Evolutionary conservation across 768 basidiomycete species (phyloP).

Genomic region (Hypholoma fasciculare): DNA sequence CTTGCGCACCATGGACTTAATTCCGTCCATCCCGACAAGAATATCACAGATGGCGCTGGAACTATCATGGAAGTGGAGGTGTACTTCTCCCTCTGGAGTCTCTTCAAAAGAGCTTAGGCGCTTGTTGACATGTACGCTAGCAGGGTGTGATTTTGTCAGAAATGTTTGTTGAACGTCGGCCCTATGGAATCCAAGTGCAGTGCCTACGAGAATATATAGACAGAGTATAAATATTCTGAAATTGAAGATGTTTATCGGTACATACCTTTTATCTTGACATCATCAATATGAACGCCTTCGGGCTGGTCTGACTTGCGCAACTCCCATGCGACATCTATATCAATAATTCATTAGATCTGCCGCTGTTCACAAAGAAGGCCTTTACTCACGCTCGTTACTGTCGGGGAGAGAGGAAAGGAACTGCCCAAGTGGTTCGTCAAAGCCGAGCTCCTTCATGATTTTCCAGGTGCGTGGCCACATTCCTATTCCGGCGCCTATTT

Average conservation of each 20-base stretch:
- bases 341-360: not conserved
- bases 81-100: not conserved
- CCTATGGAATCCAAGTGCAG: not conserved
- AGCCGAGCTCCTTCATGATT: not conserved
- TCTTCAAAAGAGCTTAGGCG: not conserved
- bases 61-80: not conserved
- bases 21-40: constrained; percentile 40
- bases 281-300: not conserved
- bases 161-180: not conserved
- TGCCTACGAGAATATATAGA: not conserved
- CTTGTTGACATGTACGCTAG: not conserved
- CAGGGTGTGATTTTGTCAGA: not conserved
- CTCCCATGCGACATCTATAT: not conserved
- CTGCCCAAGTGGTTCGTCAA: not conserved
- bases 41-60: not conserved
- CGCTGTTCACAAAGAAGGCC: too few relatives aligned
- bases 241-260: too few relatives aligned
- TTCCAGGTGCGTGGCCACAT: not conserved
- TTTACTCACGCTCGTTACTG: not conserved
- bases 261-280: not conserved
- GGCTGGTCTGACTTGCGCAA: not conserved
- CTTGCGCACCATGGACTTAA: constrained; percentile 32
- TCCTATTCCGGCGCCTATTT: not conserved
- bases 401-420: not conserved
- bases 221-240: not conserved